Conservation (phyloP, 495 filamentous ascomycete genomes). For the Amniculicola lignicola region DNA sequence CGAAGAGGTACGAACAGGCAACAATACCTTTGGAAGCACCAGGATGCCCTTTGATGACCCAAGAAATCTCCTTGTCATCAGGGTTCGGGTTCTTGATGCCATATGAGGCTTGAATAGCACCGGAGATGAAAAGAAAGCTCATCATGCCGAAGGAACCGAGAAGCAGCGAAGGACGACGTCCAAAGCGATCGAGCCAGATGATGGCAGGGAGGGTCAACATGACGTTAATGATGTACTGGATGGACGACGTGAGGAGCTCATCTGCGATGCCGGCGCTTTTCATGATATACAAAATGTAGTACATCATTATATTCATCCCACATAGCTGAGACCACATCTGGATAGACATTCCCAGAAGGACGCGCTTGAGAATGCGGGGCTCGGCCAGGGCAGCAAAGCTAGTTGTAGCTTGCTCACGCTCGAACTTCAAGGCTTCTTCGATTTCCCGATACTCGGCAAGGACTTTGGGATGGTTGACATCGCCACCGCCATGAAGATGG, state of each 20-base stretch:
- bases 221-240: constrained; percentile 78
- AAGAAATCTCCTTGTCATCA: constrained; percentile 28
- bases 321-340: constrained; percentile 75
- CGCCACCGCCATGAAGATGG: constrained; percentile 60
- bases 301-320: constrained; percentile 78
- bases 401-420: constrained; percentile 56
- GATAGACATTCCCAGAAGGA: constrained; percentile 67
- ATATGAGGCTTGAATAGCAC: constrained; percentile 33
- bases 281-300: constrained; percentile 77
- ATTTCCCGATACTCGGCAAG: constrained; percentile 65
- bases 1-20: constrained; percentile 64
- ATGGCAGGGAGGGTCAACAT: constrained; percentile 61
- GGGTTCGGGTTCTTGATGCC: constrained; percentile 28
- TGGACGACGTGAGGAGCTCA: constrained; percentile 65
- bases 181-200: constrained; percentile 39
- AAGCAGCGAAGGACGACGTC: constrained; percentile 35
- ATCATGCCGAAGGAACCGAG: constrained; percentile 38
- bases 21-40: constrained; percentile 52
- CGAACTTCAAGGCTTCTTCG: constrained; percentile 60
- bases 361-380: constrained; percentile 64
- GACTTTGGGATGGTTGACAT: constrained; percentile 60
- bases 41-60: constrained; percentile 29
- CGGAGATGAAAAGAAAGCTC: constrained; percentile 36
- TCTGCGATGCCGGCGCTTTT: constrained; percentile 59
- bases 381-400: constrained; percentile 58